A percentile compares a stretch with the other conserved stretches of the same genome.
Conservation (phyloP, 2,329 filamentous ascomycete genomes). For the Colletotrichum sidae region DNA sequence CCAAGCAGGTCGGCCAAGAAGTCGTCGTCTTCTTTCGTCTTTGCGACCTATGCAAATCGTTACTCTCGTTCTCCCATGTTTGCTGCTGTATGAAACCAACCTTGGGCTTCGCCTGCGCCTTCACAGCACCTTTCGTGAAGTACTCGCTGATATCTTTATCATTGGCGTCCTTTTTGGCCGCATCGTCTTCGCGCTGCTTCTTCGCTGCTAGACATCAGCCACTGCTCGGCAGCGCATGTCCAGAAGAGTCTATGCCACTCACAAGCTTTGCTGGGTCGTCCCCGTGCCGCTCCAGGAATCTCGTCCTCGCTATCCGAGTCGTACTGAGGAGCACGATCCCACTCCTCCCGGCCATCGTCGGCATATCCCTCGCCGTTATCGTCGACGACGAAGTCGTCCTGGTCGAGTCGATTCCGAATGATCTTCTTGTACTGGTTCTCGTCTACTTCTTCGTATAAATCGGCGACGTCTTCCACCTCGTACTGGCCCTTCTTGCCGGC, state of each 20-base stretch:
- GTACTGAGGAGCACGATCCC: constrained; percentile 77
- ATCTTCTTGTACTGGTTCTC: constrained; percentile 98
- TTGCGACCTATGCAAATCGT: constrained; percentile 66
- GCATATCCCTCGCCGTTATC: constrained; percentile 98
- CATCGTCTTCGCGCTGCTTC: constrained; percentile 87
- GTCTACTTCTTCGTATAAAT: constrained; percentile 95
- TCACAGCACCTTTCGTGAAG: constrained; percentile 81
- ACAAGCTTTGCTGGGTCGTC: constrained; percentile 65
- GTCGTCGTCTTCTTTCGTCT: constrained; percentile 87
- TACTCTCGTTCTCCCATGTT: neutral
- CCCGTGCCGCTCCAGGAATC: constrained; percentile 56
- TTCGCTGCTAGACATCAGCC: constrained; percentile 70
- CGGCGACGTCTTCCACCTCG: constrained; percentile 83
- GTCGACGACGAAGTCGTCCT: constrained; percentile 98
- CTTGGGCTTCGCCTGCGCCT: constrained; percentile 82
- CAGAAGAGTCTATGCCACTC: constrained; percentile 40
- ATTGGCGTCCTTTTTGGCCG: constrained; percentile 85
- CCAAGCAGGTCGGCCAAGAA: constrained; percentile 88
- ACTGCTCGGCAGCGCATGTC: neutral
- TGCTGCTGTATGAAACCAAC: constrained; percentile 57
- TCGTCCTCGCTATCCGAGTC: constrained; percentile 83
- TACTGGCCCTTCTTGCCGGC: constrained; percentile 93
- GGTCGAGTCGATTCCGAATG: constrained; percentile 86
- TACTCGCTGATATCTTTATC: constrained; percentile 95
- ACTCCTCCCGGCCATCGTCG: constrained; percentile 95